Percentiles rank a stretch among this genome's conserved stretches.
These are phyloP conservation scores for Hypseocharis bilobata DNA, from an alignment of 441 rosid species.

Conservation along the genomic window DNA sequence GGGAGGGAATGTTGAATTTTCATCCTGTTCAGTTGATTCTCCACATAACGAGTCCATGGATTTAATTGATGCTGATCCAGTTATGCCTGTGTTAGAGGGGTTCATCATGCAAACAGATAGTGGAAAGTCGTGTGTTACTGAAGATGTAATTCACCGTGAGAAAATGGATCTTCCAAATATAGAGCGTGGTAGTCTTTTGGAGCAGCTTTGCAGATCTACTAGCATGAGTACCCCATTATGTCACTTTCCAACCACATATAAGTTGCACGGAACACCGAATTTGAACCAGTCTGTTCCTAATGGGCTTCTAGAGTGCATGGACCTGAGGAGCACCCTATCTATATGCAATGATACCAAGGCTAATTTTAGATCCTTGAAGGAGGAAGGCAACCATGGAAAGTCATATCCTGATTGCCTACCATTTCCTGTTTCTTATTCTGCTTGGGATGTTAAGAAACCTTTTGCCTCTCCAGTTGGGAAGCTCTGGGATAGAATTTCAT, in stretches of 20 bases:
- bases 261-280: conserved; percentile 28
- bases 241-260: conserved; percentile 36
- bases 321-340: conserved; percentile 21
- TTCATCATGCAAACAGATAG: conserved; percentile 44
- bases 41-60: conserved; percentile 25
- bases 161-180: conserved; percentile 41
- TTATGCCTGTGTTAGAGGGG: conserved; percentile 53
- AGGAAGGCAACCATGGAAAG: conserved; percentile 32
- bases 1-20: conserved; percentile 24
- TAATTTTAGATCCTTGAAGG: conserved; percentile 29
- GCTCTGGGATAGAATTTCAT: conserved; percentile 59
- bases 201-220: conserved; percentile 63
- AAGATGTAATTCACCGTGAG: conserved; percentile 35
- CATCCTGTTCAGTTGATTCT: conserved; percentile 29
- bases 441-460: conserved; percentile 41
- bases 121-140: conserved; percentile 27
- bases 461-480: conserved; percentile 55
- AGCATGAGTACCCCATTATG: conserved; percentile 51
- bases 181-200: conserved; percentile 45
- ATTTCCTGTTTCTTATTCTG: conserved; percentile 29
- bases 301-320: conserved; percentile 52
- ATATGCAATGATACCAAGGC: conserved; percentile 17
- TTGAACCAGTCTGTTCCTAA: conserved; percentile 54
- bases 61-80: conserved; percentile 28
- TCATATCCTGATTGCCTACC: conserved; percentile 43